Evolutionary conservation across 305 asterid genomes (phyloP).

Genomic region (Stenogyne calaminthoides): DNA sequence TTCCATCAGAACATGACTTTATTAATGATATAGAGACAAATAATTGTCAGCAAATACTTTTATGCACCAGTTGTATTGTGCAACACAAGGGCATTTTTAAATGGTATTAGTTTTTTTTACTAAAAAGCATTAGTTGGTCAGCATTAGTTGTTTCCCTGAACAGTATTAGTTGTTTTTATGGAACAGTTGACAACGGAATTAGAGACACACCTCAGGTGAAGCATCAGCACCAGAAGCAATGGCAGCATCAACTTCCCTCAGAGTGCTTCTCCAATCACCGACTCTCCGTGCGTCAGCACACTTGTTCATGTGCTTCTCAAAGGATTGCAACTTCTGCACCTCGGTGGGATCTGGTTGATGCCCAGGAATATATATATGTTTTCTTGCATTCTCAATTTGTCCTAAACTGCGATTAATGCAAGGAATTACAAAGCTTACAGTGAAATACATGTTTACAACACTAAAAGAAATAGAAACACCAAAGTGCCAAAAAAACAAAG

Average conservation of each 20-base stretch:
- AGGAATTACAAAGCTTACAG: constrained; percentile 41
- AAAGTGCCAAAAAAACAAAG: constrained; percentile 16
- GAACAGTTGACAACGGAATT: background rate
- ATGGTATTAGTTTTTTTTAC: no score
- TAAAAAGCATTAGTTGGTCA: no score
- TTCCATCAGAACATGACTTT: constrained; percentile 21
- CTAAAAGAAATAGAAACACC: constrained; percentile 4
- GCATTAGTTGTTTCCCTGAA: no score
- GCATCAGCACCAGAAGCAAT: constrained; percentile 81
- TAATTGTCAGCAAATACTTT: background rate
- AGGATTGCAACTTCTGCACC: constrained; percentile 61
- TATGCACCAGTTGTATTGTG: no score
- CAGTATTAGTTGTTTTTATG: no score
- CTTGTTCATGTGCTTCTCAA: constrained; percentile 69
- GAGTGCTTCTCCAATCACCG: constrained; percentile 68
- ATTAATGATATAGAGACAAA: background rate
- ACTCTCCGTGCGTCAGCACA: constrained; percentile 65
- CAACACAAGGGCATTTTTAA: no score
- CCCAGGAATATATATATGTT: constrained; percentile 74
- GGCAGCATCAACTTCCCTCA: constrained; percentile 79
- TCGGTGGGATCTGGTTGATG: constrained; percentile 58
- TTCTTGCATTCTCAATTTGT: constrained; percentile 77
- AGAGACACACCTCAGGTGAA: constrained; percentile 67
- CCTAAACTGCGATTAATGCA: constrained; percentile 75
- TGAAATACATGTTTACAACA: background rate